Conservation (phyloP, 345 rosid genomes). For the Hirschfeldia incana region DNA sequence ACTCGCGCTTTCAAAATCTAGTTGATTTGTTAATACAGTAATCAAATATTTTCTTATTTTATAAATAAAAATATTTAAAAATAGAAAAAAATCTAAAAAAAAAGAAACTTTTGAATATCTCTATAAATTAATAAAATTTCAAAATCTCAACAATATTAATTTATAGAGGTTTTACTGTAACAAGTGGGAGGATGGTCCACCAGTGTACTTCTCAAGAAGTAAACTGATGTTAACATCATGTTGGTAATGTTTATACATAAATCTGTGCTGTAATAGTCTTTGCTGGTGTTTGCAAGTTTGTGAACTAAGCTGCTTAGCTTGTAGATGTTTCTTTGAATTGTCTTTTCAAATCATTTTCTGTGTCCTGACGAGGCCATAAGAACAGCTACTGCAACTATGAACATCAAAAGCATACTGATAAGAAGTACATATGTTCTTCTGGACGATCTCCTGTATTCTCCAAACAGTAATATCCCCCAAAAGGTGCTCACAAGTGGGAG, state of each 20-base stretch:
- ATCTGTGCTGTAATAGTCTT: not conserved
- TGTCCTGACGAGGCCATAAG: conserved; percentile 86
- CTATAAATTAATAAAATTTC: too few species aligned
- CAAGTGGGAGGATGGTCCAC: too few species aligned
- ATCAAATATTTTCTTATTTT: too few species aligned
- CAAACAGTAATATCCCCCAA: conserved; percentile 81
- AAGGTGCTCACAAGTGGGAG: conserved; percentile 90
- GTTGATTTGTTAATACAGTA: too few species aligned
- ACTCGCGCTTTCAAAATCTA: too few species aligned
- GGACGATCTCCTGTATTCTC: conserved; percentile 80
- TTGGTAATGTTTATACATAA: not conserved
- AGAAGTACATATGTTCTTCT: conserved; percentile 64
- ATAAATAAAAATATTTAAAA: too few species aligned
- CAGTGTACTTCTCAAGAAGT: not conserved
- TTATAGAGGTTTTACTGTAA: too few species aligned
- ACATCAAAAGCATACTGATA: conserved; percentile 68
- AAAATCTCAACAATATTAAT: too few species aligned
- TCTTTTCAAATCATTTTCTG: conserved; percentile 45
- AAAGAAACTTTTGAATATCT: too few species aligned
- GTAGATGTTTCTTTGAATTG: not conserved
- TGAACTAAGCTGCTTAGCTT: not conserved
- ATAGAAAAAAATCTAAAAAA: too few species aligned
- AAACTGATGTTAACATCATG: not conserved
- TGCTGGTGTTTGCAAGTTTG: not conserved
- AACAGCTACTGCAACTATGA: conserved; percentile 66